Percentiles rank a stretch among this genome's conserved stretches.
Evolutionary conservation across 129 eudicot genomes (phyloP).

Genomic region (Scalesia atractyloides): DNA sequence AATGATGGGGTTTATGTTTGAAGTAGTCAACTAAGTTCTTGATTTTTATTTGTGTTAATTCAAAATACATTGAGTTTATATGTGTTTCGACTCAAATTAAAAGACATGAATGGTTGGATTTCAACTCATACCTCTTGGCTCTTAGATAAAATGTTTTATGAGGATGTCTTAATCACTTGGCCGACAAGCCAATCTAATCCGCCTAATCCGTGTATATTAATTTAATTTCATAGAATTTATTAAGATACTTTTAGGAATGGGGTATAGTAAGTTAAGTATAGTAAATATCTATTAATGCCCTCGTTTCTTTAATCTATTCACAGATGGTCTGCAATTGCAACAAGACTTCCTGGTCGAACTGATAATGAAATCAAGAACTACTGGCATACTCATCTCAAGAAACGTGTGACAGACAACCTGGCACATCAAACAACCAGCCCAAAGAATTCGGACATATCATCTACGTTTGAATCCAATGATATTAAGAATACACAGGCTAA

Average conservation of each 20-base stretch:
- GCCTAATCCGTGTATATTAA: not conserved
- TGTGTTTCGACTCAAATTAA: not conserved
- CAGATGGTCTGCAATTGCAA: conserved; percentile 56
- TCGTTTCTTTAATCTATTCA: not conserved
- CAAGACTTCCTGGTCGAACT: conserved; percentile 46
- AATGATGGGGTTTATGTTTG: no score
- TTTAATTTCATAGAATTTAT: not conserved
- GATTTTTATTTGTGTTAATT: not conserved
- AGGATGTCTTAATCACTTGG: not conserved
- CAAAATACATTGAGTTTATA: not conserved
- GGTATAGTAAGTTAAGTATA: not conserved
- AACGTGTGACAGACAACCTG: not conserved
- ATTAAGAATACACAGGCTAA: not conserved
- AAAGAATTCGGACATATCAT: not conserved
- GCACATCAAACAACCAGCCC: not conserved
- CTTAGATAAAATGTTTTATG: not conserved
- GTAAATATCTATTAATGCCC: not conserved
- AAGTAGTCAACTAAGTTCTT: not conserved
- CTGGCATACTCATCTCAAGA: conserved; percentile 49
- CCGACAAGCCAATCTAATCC: not conserved
- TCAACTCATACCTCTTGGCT: not conserved
- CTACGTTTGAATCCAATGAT: not conserved
- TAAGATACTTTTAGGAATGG: not conserved
- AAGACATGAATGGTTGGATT: not conserved
- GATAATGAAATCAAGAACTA: conserved; percentile 51